These are phyloP conservation scores for Beauveria rudraprayagi DNA, from an alignment of 2,329 filamentous ascomycete species.

Conservation along the genomic window DNA sequence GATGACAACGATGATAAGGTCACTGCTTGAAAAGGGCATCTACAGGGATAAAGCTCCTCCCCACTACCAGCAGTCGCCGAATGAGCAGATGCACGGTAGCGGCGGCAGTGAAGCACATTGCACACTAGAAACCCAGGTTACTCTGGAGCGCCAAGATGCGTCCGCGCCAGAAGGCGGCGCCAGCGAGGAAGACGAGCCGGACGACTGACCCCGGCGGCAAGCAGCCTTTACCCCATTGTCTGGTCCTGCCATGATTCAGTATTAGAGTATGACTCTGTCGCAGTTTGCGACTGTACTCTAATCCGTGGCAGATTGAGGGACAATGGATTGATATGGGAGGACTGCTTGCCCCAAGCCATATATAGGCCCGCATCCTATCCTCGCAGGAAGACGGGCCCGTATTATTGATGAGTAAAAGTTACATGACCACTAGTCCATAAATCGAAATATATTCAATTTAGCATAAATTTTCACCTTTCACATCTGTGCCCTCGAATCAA, in stretches of 20 bases:
- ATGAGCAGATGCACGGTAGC: slow-evolving; percentile 6
- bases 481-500: not conserved
- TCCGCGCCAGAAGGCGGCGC: slow-evolving; percentile 39
- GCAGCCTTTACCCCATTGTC: slow-evolving; percentile 59
- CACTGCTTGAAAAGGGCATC: slow-evolving; percentile 50
- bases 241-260: slow-evolving; percentile 42
- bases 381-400: slow-evolving; percentile 26
- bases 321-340: slow-evolving; percentile 55
- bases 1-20: slow-evolving; percentile 57
- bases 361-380: slow-evolving; percentile 24
- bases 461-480: not conserved
- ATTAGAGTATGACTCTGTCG: slow-evolving; percentile 1
- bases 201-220: slow-evolving; percentile 51
- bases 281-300: not conserved
- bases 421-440: not conserved
- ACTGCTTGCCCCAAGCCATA: slow-evolving; percentile 35
- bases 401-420: slow-evolving; percentile 3
- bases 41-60: slow-evolving; percentile 25
- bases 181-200: slow-evolving; percentile 59
- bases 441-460: not conserved
- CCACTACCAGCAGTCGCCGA: slow-evolving; percentile 18
- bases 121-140: not conserved
- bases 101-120: not conserved
- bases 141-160: slow-evolving; percentile 17
- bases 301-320: slow-evolving; percentile 44